Conservation (phyloP, 192 early-diverging fungal genomes). For the Coemansia sp. region DNA sequence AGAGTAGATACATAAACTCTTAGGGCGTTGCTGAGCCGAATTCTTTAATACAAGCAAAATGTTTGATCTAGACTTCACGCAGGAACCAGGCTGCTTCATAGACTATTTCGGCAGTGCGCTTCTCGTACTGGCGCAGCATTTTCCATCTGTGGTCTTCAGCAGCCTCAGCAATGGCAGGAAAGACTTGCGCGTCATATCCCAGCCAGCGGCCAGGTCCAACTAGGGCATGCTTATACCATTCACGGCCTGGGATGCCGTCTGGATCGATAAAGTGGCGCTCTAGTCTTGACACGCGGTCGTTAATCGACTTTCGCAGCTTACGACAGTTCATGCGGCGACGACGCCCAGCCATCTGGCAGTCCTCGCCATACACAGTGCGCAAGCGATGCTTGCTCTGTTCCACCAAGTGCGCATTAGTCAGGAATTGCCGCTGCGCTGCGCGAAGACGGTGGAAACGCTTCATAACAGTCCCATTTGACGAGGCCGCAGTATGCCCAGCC, state of each 20-base stretch:
- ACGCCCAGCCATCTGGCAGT: constrained; percentile 51
- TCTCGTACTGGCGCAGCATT: constrained; percentile 30
- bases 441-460: constrained; percentile 31
- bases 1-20: constrained; percentile 18
- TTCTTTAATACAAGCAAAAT: not conserved
- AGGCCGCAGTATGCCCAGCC: not conserved
- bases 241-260: constrained; percentile 60
- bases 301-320: constrained; percentile 45
- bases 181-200: constrained; percentile 57
- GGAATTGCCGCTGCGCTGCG: constrained; percentile 37
- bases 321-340: constrained; percentile 37
- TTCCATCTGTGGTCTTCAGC: constrained; percentile 40
- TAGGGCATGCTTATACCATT: constrained; percentile 68
- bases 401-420: constrained; percentile 30
- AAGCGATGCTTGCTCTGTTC: constrained; percentile 37
- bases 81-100: constrained; percentile 54
- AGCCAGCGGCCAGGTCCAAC: constrained; percentile 62
- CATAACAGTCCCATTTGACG: not conserved
- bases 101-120: constrained; percentile 38
- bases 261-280: constrained; percentile 64
- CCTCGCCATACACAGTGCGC: constrained; percentile 41
- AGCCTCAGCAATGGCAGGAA: constrained; percentile 62
- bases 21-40: too few species aligned
- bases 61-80: constrained; percentile 31
- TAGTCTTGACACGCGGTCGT: constrained; percentile 55